phyloP scores from a whole-genome alignment of 2,329 filamentous ascomycete genomes.

The Phialophora tarda region DNA sequence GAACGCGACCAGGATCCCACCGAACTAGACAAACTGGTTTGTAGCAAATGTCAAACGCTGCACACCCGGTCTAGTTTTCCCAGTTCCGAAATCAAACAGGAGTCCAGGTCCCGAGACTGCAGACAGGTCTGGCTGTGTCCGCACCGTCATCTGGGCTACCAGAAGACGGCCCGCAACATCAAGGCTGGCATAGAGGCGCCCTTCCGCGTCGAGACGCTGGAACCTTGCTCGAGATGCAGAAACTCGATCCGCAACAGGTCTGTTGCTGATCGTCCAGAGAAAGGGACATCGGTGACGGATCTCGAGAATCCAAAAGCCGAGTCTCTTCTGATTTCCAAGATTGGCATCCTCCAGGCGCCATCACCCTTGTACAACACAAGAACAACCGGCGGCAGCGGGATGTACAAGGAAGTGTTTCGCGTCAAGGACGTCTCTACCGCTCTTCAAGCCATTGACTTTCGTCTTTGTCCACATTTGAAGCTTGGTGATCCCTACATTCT shows the following conservation, averaged over 20 bases:
- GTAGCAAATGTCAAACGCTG: conserved; percentile 36
- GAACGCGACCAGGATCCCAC: conserved; percentile 39
- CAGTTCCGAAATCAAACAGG: conserved; percentile 31
- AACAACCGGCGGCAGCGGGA: conserved; percentile 35
- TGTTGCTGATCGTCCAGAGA: conserved; percentile 39
- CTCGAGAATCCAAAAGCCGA: conserved; percentile 37
- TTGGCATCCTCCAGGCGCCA: conserved; percentile 38
- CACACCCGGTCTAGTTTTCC: conserved; percentile 37
- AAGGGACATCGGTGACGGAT: conserved; percentile 36
- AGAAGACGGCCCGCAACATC: conserved; percentile 35
- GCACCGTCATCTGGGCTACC: conserved; percentile 37
- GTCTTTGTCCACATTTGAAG: conserved; percentile 38
- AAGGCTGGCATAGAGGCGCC: conserved; percentile 39
- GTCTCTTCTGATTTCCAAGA: conserved; percentile 39
- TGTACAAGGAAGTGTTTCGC: conserved; percentile 40
- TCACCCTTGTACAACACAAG: conserved; percentile 36
- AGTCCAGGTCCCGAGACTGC: conserved; percentile 36
- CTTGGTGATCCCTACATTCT: conserved; percentile 39
- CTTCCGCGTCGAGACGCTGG: conserved; percentile 37
- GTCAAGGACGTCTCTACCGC: conserved; percentile 38
- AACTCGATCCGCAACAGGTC: conserved; percentile 38
- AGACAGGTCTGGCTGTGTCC: conserved; percentile 40
- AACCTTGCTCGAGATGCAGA: conserved; percentile 39
- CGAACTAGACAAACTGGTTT: conserved; percentile 36
- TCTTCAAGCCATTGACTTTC: conserved; percentile 38